Evolutionary conservation across 371 early-diverging fungal genomes (phyloP).

Genomic region (Mucor indicus): DNA sequence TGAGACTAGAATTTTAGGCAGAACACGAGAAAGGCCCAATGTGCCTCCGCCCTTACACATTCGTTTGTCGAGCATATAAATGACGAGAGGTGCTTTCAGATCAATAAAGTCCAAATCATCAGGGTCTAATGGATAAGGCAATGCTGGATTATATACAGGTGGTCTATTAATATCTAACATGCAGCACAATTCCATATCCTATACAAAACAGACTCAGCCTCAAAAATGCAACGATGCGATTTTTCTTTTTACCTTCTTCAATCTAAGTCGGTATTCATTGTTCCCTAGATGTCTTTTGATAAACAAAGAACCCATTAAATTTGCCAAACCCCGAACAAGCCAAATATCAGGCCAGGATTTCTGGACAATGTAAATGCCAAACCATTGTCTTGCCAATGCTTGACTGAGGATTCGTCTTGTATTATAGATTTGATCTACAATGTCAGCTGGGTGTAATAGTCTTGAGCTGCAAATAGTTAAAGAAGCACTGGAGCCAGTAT

Average conservation of each 20-base stretch:
- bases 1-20: constrained; percentile 74
- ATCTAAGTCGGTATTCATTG: constrained; percentile 84
- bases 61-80: constrained; percentile 91
- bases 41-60: constrained; percentile 83
- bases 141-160: constrained; percentile 71
- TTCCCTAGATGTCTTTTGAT: constrained; percentile 78
- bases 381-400: constrained; percentile 89
- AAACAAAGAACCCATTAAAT: constrained; percentile 71
- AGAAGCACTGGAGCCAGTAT: constrained; percentile 69
- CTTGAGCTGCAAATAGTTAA: constrained; percentile 66
- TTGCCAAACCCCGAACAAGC: constrained; percentile 80
- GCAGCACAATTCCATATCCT: constrained; percentile 84
- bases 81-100: constrained; percentile 83
- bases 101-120: constrained; percentile 78
- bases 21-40: constrained; percentile 75
- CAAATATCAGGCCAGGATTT: constrained; percentile 85
- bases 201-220: neutral
- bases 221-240: neutral
- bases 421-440: constrained; percentile 87
- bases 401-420: constrained; percentile 69
- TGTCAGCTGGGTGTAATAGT: constrained; percentile 67
- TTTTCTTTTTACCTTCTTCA: constrained; percentile 58
- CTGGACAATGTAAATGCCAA: constrained; percentile 83
- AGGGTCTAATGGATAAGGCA: constrained; percentile 61
- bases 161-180: constrained; percentile 81